phyloP scores from a whole-genome alignment of 2,329 filamentous ascomycete species.

The Ophiostoma perfectum region DNA sequence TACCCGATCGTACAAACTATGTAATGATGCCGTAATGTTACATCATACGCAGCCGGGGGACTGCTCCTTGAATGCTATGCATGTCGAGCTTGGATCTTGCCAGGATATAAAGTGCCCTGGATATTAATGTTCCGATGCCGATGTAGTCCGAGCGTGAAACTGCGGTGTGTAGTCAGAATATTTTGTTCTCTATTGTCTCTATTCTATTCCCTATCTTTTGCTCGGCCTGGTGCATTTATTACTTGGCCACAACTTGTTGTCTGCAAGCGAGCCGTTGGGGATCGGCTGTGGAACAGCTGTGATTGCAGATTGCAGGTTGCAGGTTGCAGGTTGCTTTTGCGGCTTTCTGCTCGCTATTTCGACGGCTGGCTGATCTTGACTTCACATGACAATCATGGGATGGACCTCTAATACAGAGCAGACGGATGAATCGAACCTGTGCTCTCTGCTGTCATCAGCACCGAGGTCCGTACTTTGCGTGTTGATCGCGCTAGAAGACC shows the following conservation, averaged over 20 bases:
- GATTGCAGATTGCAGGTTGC: not conserved
- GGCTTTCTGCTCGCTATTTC: too few relatives aligned
- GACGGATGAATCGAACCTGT: too few relatives aligned
- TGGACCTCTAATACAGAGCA: too few relatives aligned
- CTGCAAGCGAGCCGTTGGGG: not conserved
- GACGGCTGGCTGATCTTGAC: too few relatives aligned
- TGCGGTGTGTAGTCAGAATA: not conserved
- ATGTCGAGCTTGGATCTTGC: not conserved
- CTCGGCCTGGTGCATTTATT: not conserved
- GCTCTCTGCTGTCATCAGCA: too few relatives aligned
- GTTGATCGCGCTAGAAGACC: too few relatives aligned
- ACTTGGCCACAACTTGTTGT: not conserved
- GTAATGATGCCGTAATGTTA: conserved; percentile 10
- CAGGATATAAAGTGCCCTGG: not conserved
- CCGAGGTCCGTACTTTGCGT: too few relatives aligned
- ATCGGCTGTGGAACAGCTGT: not conserved
- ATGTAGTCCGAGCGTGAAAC: conserved; percentile 3
- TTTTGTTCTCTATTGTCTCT: not conserved
- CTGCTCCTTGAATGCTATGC: not conserved
- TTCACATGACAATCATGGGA: too few relatives aligned
- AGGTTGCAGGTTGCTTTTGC: too few relatives aligned
- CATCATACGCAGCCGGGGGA: not conserved
- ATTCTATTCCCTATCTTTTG: not conserved
- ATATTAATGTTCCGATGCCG: not conserved
- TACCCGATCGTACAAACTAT: not conserved